phyloP scores from a whole-genome alignment of 75 land plant genomes.

The Larix kaempferi region DNA sequence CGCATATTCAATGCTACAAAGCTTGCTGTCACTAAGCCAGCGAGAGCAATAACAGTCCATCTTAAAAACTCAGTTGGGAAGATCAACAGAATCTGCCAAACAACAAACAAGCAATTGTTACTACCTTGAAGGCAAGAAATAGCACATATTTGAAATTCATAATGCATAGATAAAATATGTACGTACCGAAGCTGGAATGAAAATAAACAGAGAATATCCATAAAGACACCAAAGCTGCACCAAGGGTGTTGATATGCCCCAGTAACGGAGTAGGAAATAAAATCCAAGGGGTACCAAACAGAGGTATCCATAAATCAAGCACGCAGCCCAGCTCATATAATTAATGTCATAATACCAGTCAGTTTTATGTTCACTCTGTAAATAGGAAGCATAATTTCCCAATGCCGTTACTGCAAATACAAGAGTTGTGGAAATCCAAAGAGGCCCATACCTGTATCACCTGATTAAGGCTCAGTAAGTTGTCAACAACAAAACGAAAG shows the following conservation, averaged over 20 bases:
- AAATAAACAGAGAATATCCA: slow-evolving; percentile 72
- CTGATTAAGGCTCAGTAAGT: neutral
- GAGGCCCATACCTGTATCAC: slow-evolving; percentile 56
- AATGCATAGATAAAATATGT: neutral
- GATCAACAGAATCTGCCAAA: slow-evolving; percentile 50
- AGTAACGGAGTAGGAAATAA: slow-evolving; percentile 58
- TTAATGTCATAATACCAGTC: slow-evolving; percentile 64
- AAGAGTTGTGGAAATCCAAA: slow-evolving; percentile 73
- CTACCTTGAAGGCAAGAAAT: neutral
- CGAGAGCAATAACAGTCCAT: slow-evolving; percentile 50
- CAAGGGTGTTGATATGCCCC: slow-evolving; percentile 47
- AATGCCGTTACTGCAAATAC: slow-evolving; percentile 56
- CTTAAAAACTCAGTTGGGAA: slow-evolving; percentile 60
- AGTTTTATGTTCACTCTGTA: slow-evolving; percentile 18
- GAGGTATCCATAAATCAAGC: slow-evolving; percentile 47
- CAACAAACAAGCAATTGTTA: neutral
- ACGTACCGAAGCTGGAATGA: slow-evolving; percentile 50
- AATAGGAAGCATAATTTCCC: slow-evolving; percentile 68
- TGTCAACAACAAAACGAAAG: neutral
- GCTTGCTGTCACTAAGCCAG: slow-evolving; percentile 46
- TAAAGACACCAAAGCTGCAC: slow-evolving; percentile 72
- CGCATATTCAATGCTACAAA: slow-evolving; percentile 55
- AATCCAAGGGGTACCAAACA: slow-evolving; percentile 50
- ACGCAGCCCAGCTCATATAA: slow-evolving; percentile 56
- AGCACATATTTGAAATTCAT: neutral